Evolutionary conservation across 1,284 basidiomycete genomes (phyloP).

Genomic region (Marasmius oreades): DNA sequence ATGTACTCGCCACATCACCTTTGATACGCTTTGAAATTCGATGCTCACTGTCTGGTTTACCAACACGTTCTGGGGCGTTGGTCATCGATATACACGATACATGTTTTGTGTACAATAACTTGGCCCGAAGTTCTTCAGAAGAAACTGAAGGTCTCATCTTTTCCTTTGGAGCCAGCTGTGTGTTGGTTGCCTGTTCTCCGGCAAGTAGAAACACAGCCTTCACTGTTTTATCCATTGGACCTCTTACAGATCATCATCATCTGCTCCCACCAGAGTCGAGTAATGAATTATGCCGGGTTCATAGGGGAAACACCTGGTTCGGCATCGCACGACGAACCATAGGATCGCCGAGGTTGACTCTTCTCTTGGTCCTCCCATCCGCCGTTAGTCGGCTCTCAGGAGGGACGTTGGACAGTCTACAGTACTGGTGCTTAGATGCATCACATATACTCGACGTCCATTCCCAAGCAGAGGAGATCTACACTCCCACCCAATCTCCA

Average conservation of each 20-base stretch:
- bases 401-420: neutral
- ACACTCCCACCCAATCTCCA: neutral
- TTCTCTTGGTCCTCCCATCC: neutral
- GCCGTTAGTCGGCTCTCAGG: neutral
- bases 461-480: neutral
- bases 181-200: neutral
- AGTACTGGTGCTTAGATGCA: conserved; percentile 1
- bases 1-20: neutral
- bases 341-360: neutral
- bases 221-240: neutral
- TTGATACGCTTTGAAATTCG: conserved; percentile 1
- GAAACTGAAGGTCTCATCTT: neutral
- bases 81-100: neutral
- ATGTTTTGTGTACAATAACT: neutral
- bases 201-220: neutral
- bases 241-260: neutral
- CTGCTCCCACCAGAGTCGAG: neutral
- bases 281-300: neutral
- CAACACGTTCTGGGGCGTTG: neutral
- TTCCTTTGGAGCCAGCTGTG: neutral
- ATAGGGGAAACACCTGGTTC: neutral
- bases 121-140: neutral
- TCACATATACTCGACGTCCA: neutral
- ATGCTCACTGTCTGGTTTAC: neutral
- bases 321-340: neutral